A percentile compares a stretch with the other conserved stretches of the same genome.
phyloP scores from a whole-genome alignment of 306 rosid genomes.

The Rosa persica region DNA sequence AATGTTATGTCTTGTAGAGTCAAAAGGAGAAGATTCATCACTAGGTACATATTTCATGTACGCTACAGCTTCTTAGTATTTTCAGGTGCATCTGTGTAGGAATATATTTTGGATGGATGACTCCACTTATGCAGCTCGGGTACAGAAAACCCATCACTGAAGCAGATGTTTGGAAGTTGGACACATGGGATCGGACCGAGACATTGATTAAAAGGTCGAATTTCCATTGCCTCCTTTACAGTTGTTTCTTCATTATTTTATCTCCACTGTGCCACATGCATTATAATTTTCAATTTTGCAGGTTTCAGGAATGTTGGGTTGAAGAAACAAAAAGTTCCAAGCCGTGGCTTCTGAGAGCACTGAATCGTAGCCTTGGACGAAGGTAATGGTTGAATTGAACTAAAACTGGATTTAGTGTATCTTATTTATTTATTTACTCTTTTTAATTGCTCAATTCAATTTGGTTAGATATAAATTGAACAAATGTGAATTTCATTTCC shows the following conservation, averaged over 20 bases:
- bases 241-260: slow-evolving; percentile 22
- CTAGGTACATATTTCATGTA: not conserved
- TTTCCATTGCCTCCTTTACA: slow-evolving; percentile 17
- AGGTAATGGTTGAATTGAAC: slow-evolving; percentile 38
- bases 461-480: not conserved
- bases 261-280: slow-evolving; percentile 13
- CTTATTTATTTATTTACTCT: not conserved
- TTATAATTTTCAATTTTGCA: slow-evolving; percentile 28
- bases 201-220: slow-evolving; percentile 52
- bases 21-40: not conserved
- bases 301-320: slow-evolving; percentile 75
- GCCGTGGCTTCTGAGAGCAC: slow-evolving; percentile 79
- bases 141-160: slow-evolving; percentile 71
- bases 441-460: not conserved
- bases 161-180: slow-evolving; percentile 86
- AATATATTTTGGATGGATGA: slow-evolving; percentile 77
- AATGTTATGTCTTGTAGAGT: not conserved
- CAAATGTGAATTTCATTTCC: not conserved
- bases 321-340: slow-evolving; percentile 63
- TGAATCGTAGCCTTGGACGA: slow-evolving; percentile 76
- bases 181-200: slow-evolving; percentile 74
- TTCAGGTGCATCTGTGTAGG: slow-evolving; percentile 42
- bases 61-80: slow-evolving; percentile 17
- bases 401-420: not conserved
- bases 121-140: slow-evolving; percentile 79